A percentile compares a stretch with the other conserved stretches of the same genome.
phyloP scores from a whole-genome alignment of 768 basidiomycete genomes.

The Suillus subaureus region DNA sequence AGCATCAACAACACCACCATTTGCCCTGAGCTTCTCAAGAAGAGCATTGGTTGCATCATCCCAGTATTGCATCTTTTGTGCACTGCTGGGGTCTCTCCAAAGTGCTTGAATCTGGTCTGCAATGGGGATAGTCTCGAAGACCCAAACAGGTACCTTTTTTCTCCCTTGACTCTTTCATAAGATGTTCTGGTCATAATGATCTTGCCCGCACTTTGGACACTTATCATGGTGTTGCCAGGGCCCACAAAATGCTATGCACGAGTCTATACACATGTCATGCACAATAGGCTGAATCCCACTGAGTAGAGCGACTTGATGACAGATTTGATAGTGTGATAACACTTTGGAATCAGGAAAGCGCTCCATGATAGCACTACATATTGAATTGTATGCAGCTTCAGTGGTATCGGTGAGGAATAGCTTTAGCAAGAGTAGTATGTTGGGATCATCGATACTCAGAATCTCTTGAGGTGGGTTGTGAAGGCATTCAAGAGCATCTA shows the following conservation, averaged over 20 bases:
- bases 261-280: slow-evolving; percentile 19
- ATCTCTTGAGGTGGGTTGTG: not conserved
- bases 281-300: slow-evolving; percentile 3
- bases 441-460: not conserved
- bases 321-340: not conserved
- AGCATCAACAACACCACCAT: not conserved
- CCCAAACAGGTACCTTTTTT: slow-evolving; percentile 9
- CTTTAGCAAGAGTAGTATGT: not conserved
- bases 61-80: slow-evolving; percentile 2
- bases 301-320: not conserved
- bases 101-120: slow-evolving; percentile 44
- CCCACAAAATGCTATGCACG: slow-evolving; percentile 17
- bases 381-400: slow-evolving; percentile 30
- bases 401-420: slow-evolving; percentile 31
- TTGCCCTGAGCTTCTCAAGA: not conserved
- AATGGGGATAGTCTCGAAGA: slow-evolving; percentile 18
- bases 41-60: slow-evolving; percentile 8
- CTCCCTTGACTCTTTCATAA: not conserved
- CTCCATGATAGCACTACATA: slow-evolving; percentile 22
- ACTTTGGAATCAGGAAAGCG: slow-evolving; percentile 19
- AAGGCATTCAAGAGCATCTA: not conserved
- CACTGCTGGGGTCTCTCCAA: slow-evolving; percentile 19
- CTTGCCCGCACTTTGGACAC: slow-evolving; percentile 36
- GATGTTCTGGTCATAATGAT: slow-evolving; percentile 24
- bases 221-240: slow-evolving; percentile 22